Conservation (phyloP, 192 early-diverging fungal species). For the Phlyctochytrium arcticum region DNA sequence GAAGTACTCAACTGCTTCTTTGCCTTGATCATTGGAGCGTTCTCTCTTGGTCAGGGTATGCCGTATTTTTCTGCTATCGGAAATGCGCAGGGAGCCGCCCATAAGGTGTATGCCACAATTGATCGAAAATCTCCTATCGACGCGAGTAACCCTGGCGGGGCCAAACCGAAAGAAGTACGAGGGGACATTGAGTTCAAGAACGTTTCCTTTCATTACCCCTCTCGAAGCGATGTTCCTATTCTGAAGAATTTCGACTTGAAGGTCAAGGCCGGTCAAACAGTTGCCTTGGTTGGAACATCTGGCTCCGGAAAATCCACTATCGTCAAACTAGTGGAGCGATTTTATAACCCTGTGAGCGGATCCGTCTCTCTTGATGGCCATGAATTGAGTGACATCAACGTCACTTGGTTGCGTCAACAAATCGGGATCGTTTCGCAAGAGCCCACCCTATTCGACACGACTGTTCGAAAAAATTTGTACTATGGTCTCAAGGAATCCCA, state of each 20-base stretch:
- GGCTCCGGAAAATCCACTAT: slow-evolving; percentile 72
- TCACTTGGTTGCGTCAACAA: slow-evolving; percentile 63
- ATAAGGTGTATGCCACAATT: slow-evolving; percentile 45
- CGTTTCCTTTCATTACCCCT: slow-evolving; percentile 57
- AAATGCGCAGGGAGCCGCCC: slow-evolving; percentile 43
- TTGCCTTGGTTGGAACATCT: slow-evolving; percentile 82
- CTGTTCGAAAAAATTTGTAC: slow-evolving; percentile 80
- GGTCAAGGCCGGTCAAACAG: slow-evolving; percentile 63
- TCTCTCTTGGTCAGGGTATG: slow-evolving; percentile 37
- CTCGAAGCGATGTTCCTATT: slow-evolving; percentile 57
- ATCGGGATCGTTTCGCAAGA: slow-evolving; percentile 80
- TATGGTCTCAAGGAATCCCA: slow-evolving; percentile 67
- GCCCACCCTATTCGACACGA: slow-evolving; percentile 72
- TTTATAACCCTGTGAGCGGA: slow-evolving; percentile 78
- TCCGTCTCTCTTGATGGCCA: slow-evolving; percentile 54
- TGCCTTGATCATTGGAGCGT: slow-evolving; percentile 40
- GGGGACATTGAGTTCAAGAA: slow-evolving; percentile 45
- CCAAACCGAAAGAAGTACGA: slow-evolving; percentile 21
- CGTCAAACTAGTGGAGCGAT: slow-evolving; percentile 57
- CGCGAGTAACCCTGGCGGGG: slow-evolving; percentile 25
- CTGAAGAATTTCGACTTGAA: slow-evolving; percentile 49
- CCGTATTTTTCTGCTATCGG: slow-evolving; percentile 36
- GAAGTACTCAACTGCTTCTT: slow-evolving; percentile 46
- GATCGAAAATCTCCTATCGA: slow-evolving; percentile 48
- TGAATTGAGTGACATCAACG: slow-evolving; percentile 62